Evolutionary conservation across 2,329 filamentous ascomycete genomes (phyloP).

Genomic region (Clarireedia homoeocarpa): DNA sequence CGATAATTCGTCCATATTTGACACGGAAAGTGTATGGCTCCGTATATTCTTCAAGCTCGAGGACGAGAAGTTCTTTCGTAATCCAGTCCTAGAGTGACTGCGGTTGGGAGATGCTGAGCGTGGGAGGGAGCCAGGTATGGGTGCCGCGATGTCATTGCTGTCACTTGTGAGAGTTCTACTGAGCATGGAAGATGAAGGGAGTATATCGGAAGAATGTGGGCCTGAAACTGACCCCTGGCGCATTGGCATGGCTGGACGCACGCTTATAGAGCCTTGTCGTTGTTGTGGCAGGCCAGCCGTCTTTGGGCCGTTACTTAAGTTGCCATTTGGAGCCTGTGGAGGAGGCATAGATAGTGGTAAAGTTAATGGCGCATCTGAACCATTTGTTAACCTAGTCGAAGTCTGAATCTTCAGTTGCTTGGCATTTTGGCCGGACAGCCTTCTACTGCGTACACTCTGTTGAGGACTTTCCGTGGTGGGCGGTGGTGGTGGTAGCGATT

Average conservation of each 20-base stretch:
- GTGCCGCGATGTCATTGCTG: conserved; percentile 29
- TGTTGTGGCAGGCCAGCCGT: conserved; percentile 21
- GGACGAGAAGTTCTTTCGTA: conserved; percentile 63
- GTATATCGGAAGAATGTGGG: conserved; percentile 22
- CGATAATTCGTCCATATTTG: conserved; percentile 46
- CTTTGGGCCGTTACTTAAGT: conserved; percentile 19
- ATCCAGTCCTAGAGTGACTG: conserved; percentile 34
- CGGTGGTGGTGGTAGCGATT: conserved; percentile 32
- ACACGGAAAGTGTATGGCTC: conserved; percentile 63
- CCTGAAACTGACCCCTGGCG: conserved; percentile 24
- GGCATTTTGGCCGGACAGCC: conserved; percentile 71
- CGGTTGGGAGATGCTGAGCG: conserved; percentile 47
- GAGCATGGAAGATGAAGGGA: conserved; percentile 28
- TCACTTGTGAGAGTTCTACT: conserved; percentile 24
- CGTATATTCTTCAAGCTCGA: conserved; percentile 65
- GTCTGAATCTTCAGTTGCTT: conserved; percentile 91
- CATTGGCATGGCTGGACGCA: conserved; percentile 20
- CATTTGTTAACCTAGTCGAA: conserved; percentile 13
- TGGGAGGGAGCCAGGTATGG: conserved; percentile 20
- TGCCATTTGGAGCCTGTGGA: conserved; percentile 16
- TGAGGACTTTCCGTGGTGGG: conserved; percentile 32
- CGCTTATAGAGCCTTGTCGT: conserved; percentile 11
- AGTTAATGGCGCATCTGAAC: conserved; percentile 13
- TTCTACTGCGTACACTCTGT: conserved; percentile 60
- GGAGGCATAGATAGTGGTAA: conserved; percentile 24